Percentiles rank a stretch among this genome's conserved stretches.
These are phyloP conservation scores for Cicer yamashitae DNA, from an alignment of 306 rosid genomes.

Conservation along the genomic window DNA sequence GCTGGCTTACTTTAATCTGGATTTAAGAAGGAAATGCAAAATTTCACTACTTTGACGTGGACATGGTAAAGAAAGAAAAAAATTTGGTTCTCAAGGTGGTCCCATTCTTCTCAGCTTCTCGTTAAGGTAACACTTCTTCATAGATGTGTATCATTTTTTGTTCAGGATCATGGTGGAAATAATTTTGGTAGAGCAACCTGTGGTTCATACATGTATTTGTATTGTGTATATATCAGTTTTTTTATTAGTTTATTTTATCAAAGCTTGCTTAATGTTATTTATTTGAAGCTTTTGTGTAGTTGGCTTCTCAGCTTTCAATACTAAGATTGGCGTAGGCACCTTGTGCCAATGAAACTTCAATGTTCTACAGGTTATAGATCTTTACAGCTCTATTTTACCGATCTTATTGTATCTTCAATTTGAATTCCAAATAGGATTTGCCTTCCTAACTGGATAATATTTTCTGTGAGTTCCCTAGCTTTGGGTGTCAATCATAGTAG, in stretches of 20 bases:
- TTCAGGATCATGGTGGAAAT: background rate
- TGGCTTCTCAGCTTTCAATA: background rate
- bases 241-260: background rate
- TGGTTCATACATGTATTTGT: background rate
- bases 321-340: background rate
- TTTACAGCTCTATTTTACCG: background rate
- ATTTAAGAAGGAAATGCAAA: background rate
- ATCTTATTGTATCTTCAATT: background rate
- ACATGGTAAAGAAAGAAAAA: background rate
- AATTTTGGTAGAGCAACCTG: background rate
- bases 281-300: background rate
- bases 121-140: background rate
- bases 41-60: background rate
- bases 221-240: background rate
- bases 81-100: background rate
- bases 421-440: background rate
- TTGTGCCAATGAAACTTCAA: background rate
- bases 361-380: background rate
- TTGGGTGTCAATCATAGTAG: background rate
- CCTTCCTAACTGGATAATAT: background rate
- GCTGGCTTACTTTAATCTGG: background rate
- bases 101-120: background rate
- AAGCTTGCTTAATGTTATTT: background rate
- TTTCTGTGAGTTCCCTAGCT: background rate
- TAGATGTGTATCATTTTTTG: background rate